A percentile compares a stretch with the other conserved stretches of the same genome.
Evolutionary conservation across 345 rosid genomes (phyloP).

Genomic region (Corchorus capsularis): DNA sequence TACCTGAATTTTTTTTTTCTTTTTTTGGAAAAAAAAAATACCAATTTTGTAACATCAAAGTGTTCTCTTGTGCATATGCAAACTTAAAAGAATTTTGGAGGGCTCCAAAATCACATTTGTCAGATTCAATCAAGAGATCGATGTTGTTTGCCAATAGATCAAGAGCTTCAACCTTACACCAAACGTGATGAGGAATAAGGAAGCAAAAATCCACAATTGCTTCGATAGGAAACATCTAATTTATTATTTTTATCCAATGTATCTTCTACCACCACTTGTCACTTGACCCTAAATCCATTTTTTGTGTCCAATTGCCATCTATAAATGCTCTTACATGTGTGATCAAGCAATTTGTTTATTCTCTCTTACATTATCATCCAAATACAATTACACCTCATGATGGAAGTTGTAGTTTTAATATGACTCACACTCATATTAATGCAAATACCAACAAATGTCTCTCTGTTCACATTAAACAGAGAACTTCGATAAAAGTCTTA

Average conservation of each 20-base stretch:
- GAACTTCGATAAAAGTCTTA: neutral
- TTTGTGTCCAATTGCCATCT: neutral
- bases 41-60: neutral
- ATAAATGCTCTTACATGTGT: neutral
- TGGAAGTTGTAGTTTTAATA: neutral
- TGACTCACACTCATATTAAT: neutral
- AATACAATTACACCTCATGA: neutral
- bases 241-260: neutral
- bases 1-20: neutral
- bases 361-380: neutral
- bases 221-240: neutral
- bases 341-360: neutral
- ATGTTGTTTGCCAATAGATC: neutral
- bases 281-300: neutral
- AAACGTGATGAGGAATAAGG: neutral
- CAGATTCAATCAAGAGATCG: neutral
- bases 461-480: neutral
- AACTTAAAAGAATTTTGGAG: neutral
- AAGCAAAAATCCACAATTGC: neutral
- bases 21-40: neutral
- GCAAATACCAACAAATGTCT: neutral
- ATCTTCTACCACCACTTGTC: slow-evolving; percentile 2
- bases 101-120: neutral
- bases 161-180: slow-evolving; percentile 2
- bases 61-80: neutral